Evolutionary conservation across 371 early-diverging fungal species (phyloP).

Genomic region (Lichtheimia hyalospora): DNA sequence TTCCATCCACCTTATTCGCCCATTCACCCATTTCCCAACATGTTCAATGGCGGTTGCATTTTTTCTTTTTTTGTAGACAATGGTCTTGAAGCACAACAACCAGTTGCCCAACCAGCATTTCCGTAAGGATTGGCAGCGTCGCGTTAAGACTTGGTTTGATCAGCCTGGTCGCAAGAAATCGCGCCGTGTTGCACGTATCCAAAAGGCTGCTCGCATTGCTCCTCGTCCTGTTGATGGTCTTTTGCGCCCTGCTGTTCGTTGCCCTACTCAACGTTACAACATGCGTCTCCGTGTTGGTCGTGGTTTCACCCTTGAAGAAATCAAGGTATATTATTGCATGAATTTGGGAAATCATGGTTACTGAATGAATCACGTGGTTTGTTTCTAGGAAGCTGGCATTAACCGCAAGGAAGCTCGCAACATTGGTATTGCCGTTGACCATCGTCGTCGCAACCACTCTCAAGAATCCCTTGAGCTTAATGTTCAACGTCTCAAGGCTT

Average conservation of each 20-base stretch:
- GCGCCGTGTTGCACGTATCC: conserved; percentile 85
- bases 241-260: conserved; percentile 97
- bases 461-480: conserved; percentile 95
- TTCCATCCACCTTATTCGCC: conserved; percentile 1
- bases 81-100: conserved; percentile 97
- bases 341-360: too few relatives aligned
- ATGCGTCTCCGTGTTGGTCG: conserved; percentile 97
- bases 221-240: conserved; percentile 98
- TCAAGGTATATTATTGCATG: conserved; percentile 68
- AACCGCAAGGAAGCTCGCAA: conserved; percentile 92
- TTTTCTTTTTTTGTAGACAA: conserved; percentile 22
- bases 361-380: not conserved
- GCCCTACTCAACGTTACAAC: conserved; percentile 99
- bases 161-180: conserved; percentile 97
- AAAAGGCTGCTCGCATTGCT: conserved; percentile 96
- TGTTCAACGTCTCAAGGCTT: conserved; percentile 96
- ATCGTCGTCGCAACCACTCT: conserved; percentile 97
- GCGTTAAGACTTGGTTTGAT: conserved; percentile 99
- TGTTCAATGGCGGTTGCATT: not conserved
- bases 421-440: conserved; percentile 98
- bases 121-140: conserved; percentile 98
- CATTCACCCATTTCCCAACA: not conserved
- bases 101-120: conserved; percentile 98
- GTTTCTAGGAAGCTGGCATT: conserved; percentile 93
- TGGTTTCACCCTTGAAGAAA: conserved; percentile 99